Evolutionary conservation across 371 early-diverging fungal species (phyloP), one percentile per base, ranked within the genome.

Genomic region (Conidiobolus incongruus): DNA sequence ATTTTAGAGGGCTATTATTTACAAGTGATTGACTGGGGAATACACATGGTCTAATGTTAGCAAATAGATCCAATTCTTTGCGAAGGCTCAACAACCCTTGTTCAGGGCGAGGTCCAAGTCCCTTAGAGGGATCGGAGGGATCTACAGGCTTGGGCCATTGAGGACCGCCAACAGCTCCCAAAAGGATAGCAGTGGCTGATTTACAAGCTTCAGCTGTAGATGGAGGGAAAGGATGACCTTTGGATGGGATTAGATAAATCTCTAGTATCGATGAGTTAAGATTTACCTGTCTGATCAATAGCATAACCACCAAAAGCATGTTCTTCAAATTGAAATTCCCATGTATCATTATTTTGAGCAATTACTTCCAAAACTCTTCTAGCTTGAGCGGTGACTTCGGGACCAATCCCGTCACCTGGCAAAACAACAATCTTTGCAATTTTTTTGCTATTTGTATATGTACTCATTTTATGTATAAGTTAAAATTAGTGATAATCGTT

Each of bases 111-210:
- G 88, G 83, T 24, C 81, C 81, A n/a, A 60, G 45, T 10, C 67
- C 62, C 51, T 62, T 63, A 47, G 56, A 51, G 12, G 57, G 50
- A 45, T 70, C 56, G 42, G 52, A 38, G 47, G 66, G 49, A 41
- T 68, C 55, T 19, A 57, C 54, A 32, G 61, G 61, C 38, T 66
- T 68, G 21, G 88, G 83, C 75, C 91, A 90, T 55, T 91, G 70
- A 19, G 93, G 91, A 40, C 96, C 96, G 47, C 96, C 96, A 20
- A 95, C 91, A 43, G 96, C 93, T 50, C 96, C 96, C 40, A 95
- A 66, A 42, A 95, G 66, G 48, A 95, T 80, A 22, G 91, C 96
- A 46, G 80, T 67, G 8, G 93, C 82, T 13, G 57, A 47, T 52
- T 69, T 67, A 62, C 86, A 85, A 17, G 86, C 82, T 2, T 65